Base-by-base conservation (phyloP, 2,329 filamentous ascomycete species). In the Colletotrichum graminicola region DNA sequence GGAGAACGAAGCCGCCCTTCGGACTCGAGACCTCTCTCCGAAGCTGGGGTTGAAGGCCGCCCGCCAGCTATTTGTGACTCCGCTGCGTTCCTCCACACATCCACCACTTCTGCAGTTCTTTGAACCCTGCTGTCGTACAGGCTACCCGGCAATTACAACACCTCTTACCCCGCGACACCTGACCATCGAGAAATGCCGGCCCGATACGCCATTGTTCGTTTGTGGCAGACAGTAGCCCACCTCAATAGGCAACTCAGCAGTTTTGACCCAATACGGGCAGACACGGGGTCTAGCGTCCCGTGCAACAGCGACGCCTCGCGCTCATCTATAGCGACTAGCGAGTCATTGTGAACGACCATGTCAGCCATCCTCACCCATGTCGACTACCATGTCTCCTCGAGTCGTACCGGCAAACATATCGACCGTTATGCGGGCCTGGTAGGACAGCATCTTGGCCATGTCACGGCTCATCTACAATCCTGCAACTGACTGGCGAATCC, bases 101-200 rank as follows among this genome's bases (percentile, higher is more conserved):
- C 69, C 69, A 72, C 60, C 57, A 59, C 52, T 34, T 60, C 54
- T 72, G 65, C 59, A 69, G 65, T 65, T 60, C 45, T 59, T 59
- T 26, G 60, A 68, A 68, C 65, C 69, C 65, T 72, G 65, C 39
- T 47, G 54, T 39, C 36, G 65, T 63, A 59, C 36, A 49, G 65
- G 62, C 59, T 60, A 64, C 65, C 60, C 34, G n/a, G 45, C 23
- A n/a, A 26, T 49, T 23, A 62, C 45, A 32, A 52, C 57, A 60
- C 60, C 60, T 47, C 29, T 69, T 69, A 66, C 47, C 45, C 60
- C 67, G 49, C 66, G 62, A 72, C 70, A 72, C 70, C 70, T 72
- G 70, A 72, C 49, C 57, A 71, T 36, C 36, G 55, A 71, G 70
- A 71, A 71, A 72, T 72, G 70, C 70, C 61, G 61, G 61, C 66